Evolutionary conservation across 148 eudicot genomes (phyloP).

Genomic region (Rheum nobile): DNA sequence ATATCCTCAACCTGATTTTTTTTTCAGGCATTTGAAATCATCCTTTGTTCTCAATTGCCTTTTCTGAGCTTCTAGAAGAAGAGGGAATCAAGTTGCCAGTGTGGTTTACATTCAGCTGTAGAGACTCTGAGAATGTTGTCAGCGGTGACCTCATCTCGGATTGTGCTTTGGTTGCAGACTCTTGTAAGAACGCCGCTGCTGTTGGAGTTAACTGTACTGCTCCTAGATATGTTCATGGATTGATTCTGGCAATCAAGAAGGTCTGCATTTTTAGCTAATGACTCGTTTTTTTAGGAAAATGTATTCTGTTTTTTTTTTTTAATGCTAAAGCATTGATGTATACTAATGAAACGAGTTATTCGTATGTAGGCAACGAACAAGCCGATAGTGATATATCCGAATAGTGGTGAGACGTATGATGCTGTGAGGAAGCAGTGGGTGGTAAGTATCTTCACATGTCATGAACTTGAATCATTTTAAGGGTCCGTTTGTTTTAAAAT

Average conservation of each 20-base stretch:
- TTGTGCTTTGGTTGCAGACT: slow-evolving; percentile 46
- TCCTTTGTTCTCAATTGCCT: no score
- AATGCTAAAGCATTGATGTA: no score
- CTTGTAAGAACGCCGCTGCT: slow-evolving; percentile 42
- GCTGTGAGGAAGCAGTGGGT: slow-evolving; percentile 41
- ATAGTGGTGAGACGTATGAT: slow-evolving; percentile 61
- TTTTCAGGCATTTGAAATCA: no score
- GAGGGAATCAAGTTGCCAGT: slow-evolving; percentile 48
- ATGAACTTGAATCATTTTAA: no score
- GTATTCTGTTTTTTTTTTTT: not conserved
- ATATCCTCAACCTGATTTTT: no score
- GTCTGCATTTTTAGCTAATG: slow-evolving; percentile 16
- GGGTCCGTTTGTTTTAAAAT: no score
- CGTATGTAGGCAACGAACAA: slow-evolving; percentile 45
- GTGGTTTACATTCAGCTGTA: slow-evolving; percentile 50
- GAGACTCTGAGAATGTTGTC: slow-evolving; percentile 40
- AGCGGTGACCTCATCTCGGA: slow-evolving; percentile 42
- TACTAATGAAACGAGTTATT: no score
- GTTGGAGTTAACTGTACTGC: slow-evolving; percentile 66
- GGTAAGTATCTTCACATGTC: no score
- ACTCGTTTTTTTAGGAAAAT: no score
- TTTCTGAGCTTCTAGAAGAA: slow-evolving; percentile 53
- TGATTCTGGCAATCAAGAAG: slow-evolving; percentile 34
- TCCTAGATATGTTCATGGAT: slow-evolving; percentile 41
- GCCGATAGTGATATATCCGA: slow-evolving; percentile 56